Percentiles rank a stretch among this genome's conserved stretches.
phyloP scores from a whole-genome alignment of 2,329 filamentous ascomycete genomes.

The Metarhizium rileyi region DNA sequence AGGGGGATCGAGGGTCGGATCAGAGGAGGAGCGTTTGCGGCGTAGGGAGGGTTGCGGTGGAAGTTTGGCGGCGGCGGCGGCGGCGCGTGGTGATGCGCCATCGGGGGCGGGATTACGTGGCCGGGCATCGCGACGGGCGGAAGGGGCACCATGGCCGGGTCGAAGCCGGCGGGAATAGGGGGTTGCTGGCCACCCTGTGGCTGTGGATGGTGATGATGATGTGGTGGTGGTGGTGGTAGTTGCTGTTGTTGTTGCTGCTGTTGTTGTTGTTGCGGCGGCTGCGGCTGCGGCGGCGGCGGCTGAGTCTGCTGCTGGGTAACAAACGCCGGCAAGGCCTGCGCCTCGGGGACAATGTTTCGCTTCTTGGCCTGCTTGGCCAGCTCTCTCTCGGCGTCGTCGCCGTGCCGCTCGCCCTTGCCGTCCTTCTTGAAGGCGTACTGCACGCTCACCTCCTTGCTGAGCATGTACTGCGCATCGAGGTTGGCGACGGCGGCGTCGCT shows the following conservation, averaged over 20 bases:
- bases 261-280: slow-evolving; percentile 29
- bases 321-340: slow-evolving; percentile 64
- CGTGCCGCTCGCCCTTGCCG: slow-evolving; percentile 91
- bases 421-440: slow-evolving; percentile 99
- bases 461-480: slow-evolving; percentile 93
- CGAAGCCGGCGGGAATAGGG: slow-evolving; percentile 23
- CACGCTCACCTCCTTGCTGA: slow-evolving; percentile 92
- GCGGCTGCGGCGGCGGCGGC: slow-evolving; percentile 1
- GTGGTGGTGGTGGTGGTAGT: slow-evolving; percentile 11
- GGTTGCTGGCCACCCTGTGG: slow-evolving; percentile 9
- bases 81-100: slow-evolving; percentile 25
- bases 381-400: slow-evolving; percentile 85
- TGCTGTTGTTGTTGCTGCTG: slow-evolving; percentile 15
- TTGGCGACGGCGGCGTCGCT: slow-evolving; percentile 85
- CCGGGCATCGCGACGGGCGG: slow-evolving; percentile 27
- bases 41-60: not conserved
- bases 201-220: too few relatives aligned
- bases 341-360: slow-evolving; percentile 80
- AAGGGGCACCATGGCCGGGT: slow-evolving; percentile 22
- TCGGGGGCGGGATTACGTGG: slow-evolving; percentile 25
- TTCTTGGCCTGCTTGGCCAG: slow-evolving; percentile 88
- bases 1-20: slow-evolving; percentile 26
- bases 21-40: slow-evolving; percentile 13
- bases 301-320: slow-evolving; percentile 39
- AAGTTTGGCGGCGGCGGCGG: slow-evolving; percentile 11